phyloP scores from a whole-genome alignment of 2,329 filamentous ascomycete species.

The Aspergillus brunneoviolaceus region DNA sequence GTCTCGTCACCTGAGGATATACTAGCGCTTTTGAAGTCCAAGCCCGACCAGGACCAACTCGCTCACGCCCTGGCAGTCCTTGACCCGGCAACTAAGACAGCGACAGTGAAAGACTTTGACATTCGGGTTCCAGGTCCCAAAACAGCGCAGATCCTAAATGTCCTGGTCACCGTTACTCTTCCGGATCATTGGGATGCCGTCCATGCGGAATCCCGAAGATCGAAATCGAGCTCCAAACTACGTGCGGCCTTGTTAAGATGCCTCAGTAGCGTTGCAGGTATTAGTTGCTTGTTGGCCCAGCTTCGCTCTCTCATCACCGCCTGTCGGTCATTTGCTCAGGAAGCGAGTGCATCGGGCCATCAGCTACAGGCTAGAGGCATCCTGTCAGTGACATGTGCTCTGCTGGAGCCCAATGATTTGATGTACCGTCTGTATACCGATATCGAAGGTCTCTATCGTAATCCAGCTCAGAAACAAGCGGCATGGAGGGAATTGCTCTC shows the following conservation, averaged over 20 bases:
- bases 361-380: conserved; percentile 35
- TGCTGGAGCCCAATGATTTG: conserved; percentile 48
- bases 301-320: conserved; percentile 59
- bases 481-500: conserved; percentile 65
- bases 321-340: conserved; percentile 23
- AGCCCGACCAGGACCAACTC: conserved; percentile 39
- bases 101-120: conserved; percentile 46
- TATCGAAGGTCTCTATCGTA: conserved; percentile 42
- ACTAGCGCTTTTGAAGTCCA: conserved; percentile 41
- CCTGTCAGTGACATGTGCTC: conserved; percentile 36
- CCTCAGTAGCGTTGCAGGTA: conserved; percentile 70
- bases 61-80: conserved; percentile 32
- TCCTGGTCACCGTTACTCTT: conserved; percentile 70
- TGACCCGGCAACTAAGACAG: conserved; percentile 32
- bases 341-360: conserved; percentile 35
- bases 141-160: conserved; percentile 72
- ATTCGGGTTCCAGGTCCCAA: conserved; percentile 64
- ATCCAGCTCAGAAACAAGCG: conserved; percentile 49
- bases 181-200: conserved; percentile 79
- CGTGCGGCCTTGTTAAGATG: conserved; percentile 58
- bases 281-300: conserved; percentile 74
- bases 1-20: conserved; percentile 31
- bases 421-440: conserved; percentile 47
- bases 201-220: conserved; percentile 27
- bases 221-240: conserved; percentile 24